Evolutionary conservation across 495 filamentous ascomycete genomes (phyloP).

Genomic region (Pseudevernia furfuracea): DNA sequence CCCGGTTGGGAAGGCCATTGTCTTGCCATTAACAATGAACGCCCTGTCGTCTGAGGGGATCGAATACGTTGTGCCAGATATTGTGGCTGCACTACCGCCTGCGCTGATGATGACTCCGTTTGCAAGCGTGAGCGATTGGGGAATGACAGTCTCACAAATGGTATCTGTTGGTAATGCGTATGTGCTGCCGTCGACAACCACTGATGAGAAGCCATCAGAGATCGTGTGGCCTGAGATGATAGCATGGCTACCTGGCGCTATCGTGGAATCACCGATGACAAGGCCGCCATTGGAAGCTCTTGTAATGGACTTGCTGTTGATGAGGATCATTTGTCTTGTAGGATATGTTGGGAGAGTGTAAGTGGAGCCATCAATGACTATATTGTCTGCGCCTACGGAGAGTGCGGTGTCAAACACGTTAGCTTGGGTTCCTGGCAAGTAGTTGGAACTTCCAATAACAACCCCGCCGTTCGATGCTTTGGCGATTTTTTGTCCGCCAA

Average conservation of each 20-base stretch:
- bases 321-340: background rate
- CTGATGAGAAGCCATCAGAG: background rate
- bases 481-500: background rate
- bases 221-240: conserved; percentile 5
- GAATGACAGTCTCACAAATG: background rate
- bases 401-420: background rate
- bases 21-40: conserved; percentile 8
- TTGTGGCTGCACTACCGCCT: conserved; percentile 8
- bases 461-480: background rate
- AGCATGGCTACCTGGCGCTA: conserved; percentile 1
- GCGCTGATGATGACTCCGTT: conserved; percentile 9
- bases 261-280: background rate
- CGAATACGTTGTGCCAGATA: conserved; percentile 7
- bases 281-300: conserved; percentile 12
- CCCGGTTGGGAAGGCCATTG: conserved; percentile 1
- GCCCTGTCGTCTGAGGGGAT: conserved; percentile 2
- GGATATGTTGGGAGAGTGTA: background rate
- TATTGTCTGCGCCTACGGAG: conserved; percentile 2
- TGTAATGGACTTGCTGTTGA: background rate
- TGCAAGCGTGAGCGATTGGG: conserved; percentile 6
- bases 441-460: background rate
- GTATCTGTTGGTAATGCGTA: conserved; percentile 1
- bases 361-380: background rate
- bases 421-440: background rate
- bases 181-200: conserved; percentile 4